Conservation (phyloP, 2,329 filamentous ascomycete genomes). For the Ilyonectria sp. region DNA sequence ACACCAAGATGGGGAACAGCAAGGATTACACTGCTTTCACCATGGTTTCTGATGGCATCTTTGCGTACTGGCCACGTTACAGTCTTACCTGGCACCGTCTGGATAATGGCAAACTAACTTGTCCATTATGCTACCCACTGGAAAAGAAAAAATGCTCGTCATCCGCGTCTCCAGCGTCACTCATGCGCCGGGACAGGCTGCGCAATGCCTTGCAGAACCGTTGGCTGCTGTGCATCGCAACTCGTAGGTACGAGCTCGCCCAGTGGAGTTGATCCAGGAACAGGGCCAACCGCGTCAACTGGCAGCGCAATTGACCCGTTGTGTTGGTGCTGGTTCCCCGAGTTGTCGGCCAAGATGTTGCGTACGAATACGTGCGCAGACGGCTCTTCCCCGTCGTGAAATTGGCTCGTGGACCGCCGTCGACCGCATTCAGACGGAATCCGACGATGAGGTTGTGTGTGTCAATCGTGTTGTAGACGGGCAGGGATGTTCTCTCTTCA, state of each 20-base stretch:
- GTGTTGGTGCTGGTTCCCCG: neutral
- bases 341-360: neutral
- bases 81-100: slow-evolving; percentile 9
- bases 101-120: slow-evolving; percentile 15
- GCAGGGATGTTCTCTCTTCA: slow-evolving; percentile 21
- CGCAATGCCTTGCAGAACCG: slow-evolving; percentile 8
- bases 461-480: slow-evolving; percentile 22
- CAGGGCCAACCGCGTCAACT: neutral
- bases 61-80: slow-evolving; percentile 13
- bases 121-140: slow-evolving; percentile 11
- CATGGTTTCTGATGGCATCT: slow-evolving; percentile 14
- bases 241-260: slow-evolving; percentile 3
- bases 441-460: slow-evolving; percentile 8
- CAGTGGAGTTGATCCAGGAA: slow-evolving; percentile 28
- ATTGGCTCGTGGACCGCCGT: slow-evolving; percentile 11
- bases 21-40: slow-evolving; percentile 3
- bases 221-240: slow-evolving; percentile 26
- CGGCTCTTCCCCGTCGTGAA: neutral
- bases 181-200: slow-evolving; percentile 1
- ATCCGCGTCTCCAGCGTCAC: neutral
- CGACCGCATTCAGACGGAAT: slow-evolving; percentile 11
- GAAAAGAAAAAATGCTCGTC: slow-evolving; percentile 2
- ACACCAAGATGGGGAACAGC: neutral
- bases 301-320: slow-evolving; percentile 1
- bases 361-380: slow-evolving; percentile 5